Base-by-base conservation (phyloP, 2,329 filamentous ascomycete genomes). In the Fusarium sororula region DNA sequence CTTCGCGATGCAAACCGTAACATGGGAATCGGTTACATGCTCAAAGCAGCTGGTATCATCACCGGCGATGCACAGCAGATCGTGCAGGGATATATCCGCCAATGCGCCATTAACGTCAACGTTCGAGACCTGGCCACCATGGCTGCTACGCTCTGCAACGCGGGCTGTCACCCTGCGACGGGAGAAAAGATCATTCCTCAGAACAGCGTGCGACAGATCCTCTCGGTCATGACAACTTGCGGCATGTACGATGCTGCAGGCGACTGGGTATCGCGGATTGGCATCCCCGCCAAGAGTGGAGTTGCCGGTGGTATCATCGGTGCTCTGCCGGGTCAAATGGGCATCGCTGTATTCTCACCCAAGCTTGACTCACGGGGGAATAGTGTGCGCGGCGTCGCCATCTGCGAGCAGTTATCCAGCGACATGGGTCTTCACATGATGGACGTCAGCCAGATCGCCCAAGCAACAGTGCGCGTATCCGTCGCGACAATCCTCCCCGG, bases 161-260 rank as follows among this genome's bases (percentile, higher is more conserved):
- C 76, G 3, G 82, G 82, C 11, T 76, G 81, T 6, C 80, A 84
- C 32, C 82, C 82, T 3, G 60, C 78, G 11, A 81, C 79, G 1
- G 77, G 77, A 4, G 81, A 83, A 20, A 51, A 35, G 15, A 80
- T 84, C 18, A 83, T 84, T 17, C 80, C 82, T 0, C 80, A 81
- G 7, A 68, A 72, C 6, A 83, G 80, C 55, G 82, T 83, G 2
- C 80, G 82, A 13, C 82, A 84, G 50, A 81, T 84, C 1, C 76
- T 84, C 6, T 84, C 82, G 14, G 80, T 84, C 62, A 84, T 84
- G 82, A 83, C 82, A 2, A 84, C 82, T 2, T 84, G 82, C 48
- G 82, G 82, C 37, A 84, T 84, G 82, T 84, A 84, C 71, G 79
- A 83, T 70, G 80, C 81, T n/a, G 82, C 82, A 1, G 82, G 82